Conservation (phyloP, 2,329 filamentous ascomycete genomes). For the Exserohilum rostratum region DNA sequence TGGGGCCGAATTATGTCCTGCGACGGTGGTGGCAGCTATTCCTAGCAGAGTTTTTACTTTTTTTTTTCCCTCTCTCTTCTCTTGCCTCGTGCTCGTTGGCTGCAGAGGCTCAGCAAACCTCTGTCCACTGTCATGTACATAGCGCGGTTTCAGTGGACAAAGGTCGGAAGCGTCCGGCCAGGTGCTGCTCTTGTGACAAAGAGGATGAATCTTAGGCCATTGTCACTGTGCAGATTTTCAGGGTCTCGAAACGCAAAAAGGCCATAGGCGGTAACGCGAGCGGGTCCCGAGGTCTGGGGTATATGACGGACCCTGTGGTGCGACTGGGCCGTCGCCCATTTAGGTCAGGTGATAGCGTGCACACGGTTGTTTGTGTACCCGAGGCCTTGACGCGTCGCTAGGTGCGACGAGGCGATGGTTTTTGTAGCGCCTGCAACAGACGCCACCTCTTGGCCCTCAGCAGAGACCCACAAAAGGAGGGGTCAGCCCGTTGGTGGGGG, state of each 20-base stretch:
- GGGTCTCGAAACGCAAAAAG: slow-evolving; percentile 39
- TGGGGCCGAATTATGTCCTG: slow-evolving; percentile 4
- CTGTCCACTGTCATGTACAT: slow-evolving; percentile 4
- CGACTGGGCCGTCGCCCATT: background rate
- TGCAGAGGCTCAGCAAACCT: background rate
- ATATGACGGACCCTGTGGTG: slow-evolving; percentile 18
- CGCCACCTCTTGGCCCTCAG: slow-evolving; percentile 38
- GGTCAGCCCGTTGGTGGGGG: slow-evolving; percentile 43
- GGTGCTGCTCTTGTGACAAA: slow-evolving; percentile 23
- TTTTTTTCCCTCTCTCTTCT: background rate
- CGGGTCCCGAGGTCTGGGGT: slow-evolving; percentile 25
- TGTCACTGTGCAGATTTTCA: slow-evolving; percentile 32
- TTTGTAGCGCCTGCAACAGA: slow-evolving; percentile 31
- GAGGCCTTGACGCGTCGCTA: slow-evolving; percentile 39
- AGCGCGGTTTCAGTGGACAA: slow-evolving; percentile 5
- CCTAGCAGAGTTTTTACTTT: slow-evolving; percentile 9
- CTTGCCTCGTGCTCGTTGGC: background rate
- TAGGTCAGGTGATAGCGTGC: slow-evolving; percentile 45
- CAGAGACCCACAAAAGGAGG: slow-evolving; percentile 39
- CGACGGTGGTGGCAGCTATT: background rate
- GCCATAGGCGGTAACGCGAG: slow-evolving; percentile 37
- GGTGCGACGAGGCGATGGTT: slow-evolving; percentile 36
- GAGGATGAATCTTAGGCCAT: slow-evolving; percentile 23
- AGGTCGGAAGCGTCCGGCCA: slow-evolving; percentile 23
- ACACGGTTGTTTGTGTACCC: slow-evolving; percentile 42